Conservation (phyloP, 192 early-diverging fungal species). For the Coemansia sp. region DNA sequence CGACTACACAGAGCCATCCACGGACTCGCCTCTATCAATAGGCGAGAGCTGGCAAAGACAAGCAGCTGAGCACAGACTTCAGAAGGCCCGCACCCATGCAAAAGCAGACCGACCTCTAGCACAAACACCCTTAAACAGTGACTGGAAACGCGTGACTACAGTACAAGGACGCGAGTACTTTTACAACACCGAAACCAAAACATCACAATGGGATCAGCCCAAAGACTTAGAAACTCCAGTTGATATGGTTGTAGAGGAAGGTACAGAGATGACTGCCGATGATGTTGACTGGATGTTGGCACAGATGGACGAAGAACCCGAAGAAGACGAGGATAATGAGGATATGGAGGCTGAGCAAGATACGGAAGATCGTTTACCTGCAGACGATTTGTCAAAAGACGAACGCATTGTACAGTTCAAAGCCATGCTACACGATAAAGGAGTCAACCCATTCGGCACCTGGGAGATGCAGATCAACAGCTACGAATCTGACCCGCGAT, state of each 20-base stretch:
- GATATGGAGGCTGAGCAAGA: background rate
- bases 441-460: constrained; percentile 35
- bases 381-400: constrained; percentile 12
- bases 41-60: constrained; percentile 27
- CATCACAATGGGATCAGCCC: constrained; percentile 36
- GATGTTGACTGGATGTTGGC: constrained; percentile 57
- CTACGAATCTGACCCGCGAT: constrained; percentile 20
- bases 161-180: constrained; percentile 40
- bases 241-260: background rate
- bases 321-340: constrained; percentile 11
- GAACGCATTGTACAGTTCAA: constrained; percentile 25
- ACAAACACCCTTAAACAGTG: background rate
- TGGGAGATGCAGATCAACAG: constrained; percentile 32
- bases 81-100: constrained; percentile 10
- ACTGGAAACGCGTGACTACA: constrained; percentile 38
- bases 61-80: constrained; percentile 9
- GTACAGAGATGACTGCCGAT: constrained; percentile 43
- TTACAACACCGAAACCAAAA: constrained; percentile 23
- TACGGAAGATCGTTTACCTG: background rate
- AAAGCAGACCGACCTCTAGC: constrained; percentile 25
- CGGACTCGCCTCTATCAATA: background rate
- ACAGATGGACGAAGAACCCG: constrained; percentile 30
- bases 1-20: constrained; percentile 20
- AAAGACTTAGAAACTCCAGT: background rate
- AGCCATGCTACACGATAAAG: constrained; percentile 29